Evolutionary conservation across 805 yeast genomes (phyloP).

Genomic region (Cyberlindnera veronae): DNA sequence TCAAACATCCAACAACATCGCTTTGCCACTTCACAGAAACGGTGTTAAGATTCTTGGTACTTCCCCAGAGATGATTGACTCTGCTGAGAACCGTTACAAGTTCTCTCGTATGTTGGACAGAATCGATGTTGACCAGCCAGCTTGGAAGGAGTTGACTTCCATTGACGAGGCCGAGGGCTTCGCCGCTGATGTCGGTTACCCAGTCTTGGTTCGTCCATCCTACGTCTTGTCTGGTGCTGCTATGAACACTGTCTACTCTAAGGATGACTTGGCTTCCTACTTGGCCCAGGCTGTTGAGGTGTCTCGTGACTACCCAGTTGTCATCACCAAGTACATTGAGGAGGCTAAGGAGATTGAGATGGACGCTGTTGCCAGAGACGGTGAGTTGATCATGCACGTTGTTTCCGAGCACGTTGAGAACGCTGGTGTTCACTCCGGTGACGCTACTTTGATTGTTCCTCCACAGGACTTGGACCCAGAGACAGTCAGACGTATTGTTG

Average conservation of each 20-base stretch:
- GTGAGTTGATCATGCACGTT: slow-evolving; percentile 88
- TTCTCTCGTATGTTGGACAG: slow-evolving; percentile 92
- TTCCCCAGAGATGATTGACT: slow-evolving; percentile 89
- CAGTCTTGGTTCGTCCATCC: slow-evolving; percentile 96
- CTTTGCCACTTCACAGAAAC: slow-evolving; percentile 70
- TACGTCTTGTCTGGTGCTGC: slow-evolving; percentile 98
- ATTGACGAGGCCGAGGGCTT: slow-evolving; percentile 79
- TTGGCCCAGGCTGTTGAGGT: slow-evolving; percentile 87
- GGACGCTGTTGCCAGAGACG: slow-evolving; percentile 92
- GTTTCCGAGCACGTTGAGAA: slow-evolving; percentile 97
- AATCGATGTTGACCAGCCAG: slow-evolving; percentile 93
- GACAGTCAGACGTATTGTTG: slow-evolving; percentile 71
- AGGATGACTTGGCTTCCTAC: slow-evolving; percentile 76
- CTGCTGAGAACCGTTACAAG: slow-evolving; percentile 98
- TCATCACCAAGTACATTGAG: slow-evolving; percentile 90
- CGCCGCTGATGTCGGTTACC: slow-evolving; percentile 86
- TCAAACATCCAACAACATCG: slow-evolving; percentile 96
- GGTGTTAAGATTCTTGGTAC: slow-evolving; percentile 93
- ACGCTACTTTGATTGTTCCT: slow-evolving; percentile 92
- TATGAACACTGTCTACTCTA: slow-evolving; percentile 85
- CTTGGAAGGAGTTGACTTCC: slow-evolving; percentile 93
- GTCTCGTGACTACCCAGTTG: slow-evolving; percentile 96
- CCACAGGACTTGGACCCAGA: slow-evolving; percentile 74
- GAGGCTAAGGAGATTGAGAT: slow-evolving; percentile 97
- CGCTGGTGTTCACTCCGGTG: slow-evolving; percentile 99